These are phyloP conservation scores for Citrus unshiu DNA, from an alignment of 345 rosid species.

Conservation along the genomic window DNA sequence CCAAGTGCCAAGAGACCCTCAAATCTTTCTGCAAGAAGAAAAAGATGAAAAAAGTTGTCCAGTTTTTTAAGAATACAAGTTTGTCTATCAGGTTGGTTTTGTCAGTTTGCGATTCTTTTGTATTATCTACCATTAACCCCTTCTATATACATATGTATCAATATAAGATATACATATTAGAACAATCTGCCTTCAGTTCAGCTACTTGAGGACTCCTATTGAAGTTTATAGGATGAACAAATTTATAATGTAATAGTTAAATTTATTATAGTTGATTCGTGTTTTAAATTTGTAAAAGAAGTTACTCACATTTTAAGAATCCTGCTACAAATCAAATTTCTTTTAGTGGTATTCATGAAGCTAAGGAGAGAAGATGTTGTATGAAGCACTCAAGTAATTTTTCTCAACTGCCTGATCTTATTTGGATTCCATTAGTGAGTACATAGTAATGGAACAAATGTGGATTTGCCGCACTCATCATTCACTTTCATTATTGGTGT, in stretches of 20 bases:
- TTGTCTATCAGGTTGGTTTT: conserved; percentile 63
- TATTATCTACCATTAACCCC: background rate
- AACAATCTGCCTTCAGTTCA: background rate
- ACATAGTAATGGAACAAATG: background rate
- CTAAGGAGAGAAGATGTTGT: background rate
- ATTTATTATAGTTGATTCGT: background rate
- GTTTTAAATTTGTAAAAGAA: background rate
- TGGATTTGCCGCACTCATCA: background rate
- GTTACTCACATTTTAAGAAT: background rate
- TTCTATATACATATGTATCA: background rate
- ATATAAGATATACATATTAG: background rate
- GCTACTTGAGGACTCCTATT: background rate
- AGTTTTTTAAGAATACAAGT: conserved; percentile 38
- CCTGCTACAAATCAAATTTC: background rate
- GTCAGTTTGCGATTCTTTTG: background rate
- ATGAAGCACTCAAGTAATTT: background rate
- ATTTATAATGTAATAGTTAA: background rate
- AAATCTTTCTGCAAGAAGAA: conserved; percentile 61
- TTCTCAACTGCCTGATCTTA: background rate
- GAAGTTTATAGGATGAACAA: background rate
- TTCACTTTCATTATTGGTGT: background rate
- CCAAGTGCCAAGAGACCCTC: conserved; percentile 65
- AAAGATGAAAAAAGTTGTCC: conserved; percentile 53
- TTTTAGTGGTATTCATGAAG: background rate
- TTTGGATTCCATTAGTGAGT: background rate